These are phyloP conservation scores for Penicillium verrucosum DNA, from an alignment of 2,329 filamentous ascomycete species.

Conservation along the genomic window DNA sequence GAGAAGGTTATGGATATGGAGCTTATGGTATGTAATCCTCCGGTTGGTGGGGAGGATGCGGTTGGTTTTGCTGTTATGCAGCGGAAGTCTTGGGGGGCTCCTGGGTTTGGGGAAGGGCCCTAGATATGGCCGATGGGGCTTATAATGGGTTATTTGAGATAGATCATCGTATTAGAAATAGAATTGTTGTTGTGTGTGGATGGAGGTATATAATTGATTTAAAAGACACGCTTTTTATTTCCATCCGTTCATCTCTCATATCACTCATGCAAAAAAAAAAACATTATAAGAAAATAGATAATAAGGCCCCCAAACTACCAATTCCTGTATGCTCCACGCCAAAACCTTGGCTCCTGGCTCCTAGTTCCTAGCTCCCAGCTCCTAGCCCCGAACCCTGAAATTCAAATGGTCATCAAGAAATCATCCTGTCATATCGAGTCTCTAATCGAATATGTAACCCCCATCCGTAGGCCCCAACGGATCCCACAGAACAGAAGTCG, in stretches of 20 bases:
- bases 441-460: conserved; percentile 14
- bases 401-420: background rate
- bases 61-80: conserved; percentile 4
- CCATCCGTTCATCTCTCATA: conserved; percentile 3
- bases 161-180: background rate
- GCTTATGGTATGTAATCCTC: background rate
- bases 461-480: conserved; percentile 13
- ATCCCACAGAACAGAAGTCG: conserved; percentile 31
- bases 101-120: background rate
- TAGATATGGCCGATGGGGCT: background rate
- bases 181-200: background rate
- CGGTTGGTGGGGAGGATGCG: background rate
- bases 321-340: background rate
- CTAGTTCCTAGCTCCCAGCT: too few relatives aligned
- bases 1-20: conserved; percentile 3
- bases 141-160: too few relatives aligned
- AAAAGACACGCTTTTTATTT: background rate
- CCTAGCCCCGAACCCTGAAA: background rate
- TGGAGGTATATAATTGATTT: background rate
- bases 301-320: background rate
- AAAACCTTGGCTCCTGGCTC: background rate
- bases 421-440: background rate
- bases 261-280: background rate
- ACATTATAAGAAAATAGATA: background rate
- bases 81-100: background rate